Evolutionary conservation across 2,329 filamentous ascomycete genomes (phyloP), one percentile per base, ranked within the genome.

Genomic region (Fusarium albosuccineum): DNA sequence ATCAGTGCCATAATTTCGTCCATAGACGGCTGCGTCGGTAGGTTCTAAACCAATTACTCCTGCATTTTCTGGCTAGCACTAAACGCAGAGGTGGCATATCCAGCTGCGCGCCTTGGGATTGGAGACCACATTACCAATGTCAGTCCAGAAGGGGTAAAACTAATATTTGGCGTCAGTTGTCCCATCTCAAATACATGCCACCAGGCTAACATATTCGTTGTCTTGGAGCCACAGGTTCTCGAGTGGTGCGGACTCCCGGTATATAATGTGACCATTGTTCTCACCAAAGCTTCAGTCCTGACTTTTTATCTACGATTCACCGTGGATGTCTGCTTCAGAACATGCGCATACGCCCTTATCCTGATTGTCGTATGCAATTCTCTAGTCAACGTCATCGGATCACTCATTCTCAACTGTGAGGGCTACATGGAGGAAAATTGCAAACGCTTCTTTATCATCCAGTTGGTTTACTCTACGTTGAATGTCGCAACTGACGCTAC

Each of bases 241-340:
- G 59, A 44, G 33, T 62, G 36, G 33, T 44, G 30, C 2, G 59
- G 52, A 6, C 16, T 55, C 9, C 59, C 55, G 3, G 13, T 46
- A 2, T 72, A 71, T 34, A 71, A 67, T 33, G 27, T 71, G 8
- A 60, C 67, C 3, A 62, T 62, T 1, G 37, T 71, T 9, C 71
- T 71, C 14, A 65, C 60, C 17, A 72, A 72, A 16, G 64, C 59
- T 4, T 71, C 70, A 3, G 65, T 72, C 10, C 46, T 72, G 5
- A 39, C 57, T n/a, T 72, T 72, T 11, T 72, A 68, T 42, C 59
- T 72, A 0, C 68, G 70, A 3, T 72, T 72, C n/a, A 55, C 58
- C 6, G 45, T 60, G 17, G 54, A 59, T 5, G 5, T 13, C n/a
- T 33, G 36, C 11, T 63, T 54, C 3, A 45, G 41, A 16, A 17